These are phyloP conservation scores for Penicillium thymicola DNA, from an alignment of 2,329 filamentous ascomycete species.

Conservation along the genomic window DNA sequence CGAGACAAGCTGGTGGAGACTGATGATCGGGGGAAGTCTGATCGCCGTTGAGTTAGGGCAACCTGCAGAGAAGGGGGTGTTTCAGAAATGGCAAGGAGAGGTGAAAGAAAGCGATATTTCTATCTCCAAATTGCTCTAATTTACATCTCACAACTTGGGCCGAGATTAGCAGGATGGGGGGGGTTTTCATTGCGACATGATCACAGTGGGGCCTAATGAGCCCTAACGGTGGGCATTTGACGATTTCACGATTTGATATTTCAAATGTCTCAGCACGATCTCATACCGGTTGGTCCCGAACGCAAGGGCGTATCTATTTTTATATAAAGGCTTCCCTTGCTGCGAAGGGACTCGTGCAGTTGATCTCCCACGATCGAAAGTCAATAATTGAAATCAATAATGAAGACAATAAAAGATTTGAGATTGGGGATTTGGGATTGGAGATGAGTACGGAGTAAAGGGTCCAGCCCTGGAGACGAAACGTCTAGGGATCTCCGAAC, in stretches of 20 bases:
- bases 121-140: background rate
- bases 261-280: background rate
- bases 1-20: background rate
- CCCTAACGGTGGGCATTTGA: background rate
- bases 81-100: background rate
- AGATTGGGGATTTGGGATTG: background rate
- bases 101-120: background rate
- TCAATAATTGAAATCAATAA: background rate
- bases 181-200: background rate
- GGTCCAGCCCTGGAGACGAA: too few relatives aligned
- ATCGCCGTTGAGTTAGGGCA: background rate
- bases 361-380: background rate
- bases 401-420: background rate
- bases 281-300: background rate
- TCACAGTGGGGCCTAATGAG: background rate
- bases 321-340: conserved; percentile 4
- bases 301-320: conserved; percentile 4
- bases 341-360: conserved; percentile 4
- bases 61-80: background rate
- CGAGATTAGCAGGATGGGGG: background rate
- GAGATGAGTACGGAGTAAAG: background rate
- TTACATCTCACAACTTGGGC: background rate
- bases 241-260: background rate
- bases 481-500: background rate
- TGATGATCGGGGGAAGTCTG: background rate